Evolutionary conservation across 805 yeast species (phyloP).

Genomic region (Cyberlindnera saturnus): DNA sequence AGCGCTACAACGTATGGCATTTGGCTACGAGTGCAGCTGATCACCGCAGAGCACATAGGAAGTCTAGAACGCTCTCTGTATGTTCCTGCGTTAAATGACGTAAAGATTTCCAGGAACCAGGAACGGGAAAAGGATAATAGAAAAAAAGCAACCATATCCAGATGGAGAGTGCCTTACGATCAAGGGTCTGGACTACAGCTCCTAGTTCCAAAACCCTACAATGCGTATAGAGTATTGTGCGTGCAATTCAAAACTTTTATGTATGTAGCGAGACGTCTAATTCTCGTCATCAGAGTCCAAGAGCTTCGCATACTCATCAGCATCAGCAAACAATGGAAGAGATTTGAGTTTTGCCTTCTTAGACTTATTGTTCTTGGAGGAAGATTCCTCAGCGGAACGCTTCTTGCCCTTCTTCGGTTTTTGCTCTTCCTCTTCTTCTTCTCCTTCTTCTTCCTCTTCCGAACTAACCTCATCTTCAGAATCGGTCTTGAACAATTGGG

Average conservation of each 20-base stretch:
- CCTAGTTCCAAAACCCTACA: neutral
- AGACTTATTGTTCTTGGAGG: conserved; percentile 19
- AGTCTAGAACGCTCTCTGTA: too few relatives aligned
- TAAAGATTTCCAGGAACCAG: conserved; percentile 1
- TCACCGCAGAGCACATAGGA: too few relatives aligned
- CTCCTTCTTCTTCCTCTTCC: conserved; percentile 28
- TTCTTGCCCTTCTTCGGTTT: conserved; percentile 22
- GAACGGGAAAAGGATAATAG: neutral
- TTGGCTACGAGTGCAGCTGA: too few relatives aligned
- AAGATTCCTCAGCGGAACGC: conserved; percentile 22
- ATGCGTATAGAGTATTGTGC: neutral
- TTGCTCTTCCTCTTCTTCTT: conserved; percentile 13
- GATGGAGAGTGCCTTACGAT: too few relatives aligned
- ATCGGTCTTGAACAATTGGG: conserved; percentile 29
- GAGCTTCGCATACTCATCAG: conserved; percentile 77
- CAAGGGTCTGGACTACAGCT: too few relatives aligned
- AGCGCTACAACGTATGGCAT: too few relatives aligned
- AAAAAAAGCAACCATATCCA: too few relatives aligned
- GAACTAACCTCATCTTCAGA: conserved; percentile 34
- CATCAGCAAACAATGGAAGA: conserved; percentile 83
- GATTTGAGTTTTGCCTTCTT: conserved; percentile 56
- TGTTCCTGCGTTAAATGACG: too few relatives aligned
- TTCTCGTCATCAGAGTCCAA: conserved; percentile 58
- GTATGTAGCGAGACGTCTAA: conserved; percentile 14
- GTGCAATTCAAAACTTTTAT: too few relatives aligned